These are phyloP conservation scores for Cucurbita moschata DNA, from an alignment of 306 rosid species.

Conservation along the genomic window DNA sequence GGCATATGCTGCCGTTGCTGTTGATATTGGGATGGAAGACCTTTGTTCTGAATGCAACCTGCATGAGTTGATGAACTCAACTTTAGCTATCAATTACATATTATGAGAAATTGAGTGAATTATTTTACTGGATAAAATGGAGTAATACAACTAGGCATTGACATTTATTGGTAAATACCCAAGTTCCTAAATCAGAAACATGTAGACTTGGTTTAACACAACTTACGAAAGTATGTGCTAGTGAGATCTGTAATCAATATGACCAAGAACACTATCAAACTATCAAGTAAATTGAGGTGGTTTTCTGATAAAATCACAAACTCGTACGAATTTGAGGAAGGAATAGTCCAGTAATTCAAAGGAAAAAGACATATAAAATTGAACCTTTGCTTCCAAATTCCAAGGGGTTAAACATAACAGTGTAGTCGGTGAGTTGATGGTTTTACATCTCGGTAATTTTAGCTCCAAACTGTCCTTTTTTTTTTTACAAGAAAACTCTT, in stretches of 20 bases:
- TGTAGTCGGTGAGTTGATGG: not conserved
- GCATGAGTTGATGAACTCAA: constrained; percentile 1
- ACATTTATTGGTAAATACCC: not conserved
- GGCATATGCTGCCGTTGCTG: constrained; percentile 75
- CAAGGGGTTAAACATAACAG: not conserved
- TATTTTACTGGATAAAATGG: not conserved
- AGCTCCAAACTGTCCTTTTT: not conserved
- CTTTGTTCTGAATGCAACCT: constrained; percentile 63
- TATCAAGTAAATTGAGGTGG: not conserved
- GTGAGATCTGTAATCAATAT: not conserved
- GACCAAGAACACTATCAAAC: not conserved
- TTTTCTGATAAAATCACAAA: too few species aligned
- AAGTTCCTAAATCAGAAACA: not conserved
- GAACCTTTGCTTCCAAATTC: too few species aligned
- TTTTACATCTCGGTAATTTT: not conserved
- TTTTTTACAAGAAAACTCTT: not conserved
- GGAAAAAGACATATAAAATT: too few species aligned
- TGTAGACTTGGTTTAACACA: not conserved
- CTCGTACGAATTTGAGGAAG: too few species aligned
- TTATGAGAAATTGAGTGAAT: not conserved
- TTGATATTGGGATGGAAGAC: constrained; percentile 63
- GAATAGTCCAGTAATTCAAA: too few species aligned
- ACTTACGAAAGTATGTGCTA: not conserved
- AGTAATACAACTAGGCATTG: not conserved
- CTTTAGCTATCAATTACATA: not conserved